A percentile compares a stretch with the other conserved stretches of the same genome.
These are phyloP conservation scores for Ceratocystis harringtonii DNA, from an alignment of 2,329 filamentous ascomycete genomes.

Conservation along the genomic window DNA sequence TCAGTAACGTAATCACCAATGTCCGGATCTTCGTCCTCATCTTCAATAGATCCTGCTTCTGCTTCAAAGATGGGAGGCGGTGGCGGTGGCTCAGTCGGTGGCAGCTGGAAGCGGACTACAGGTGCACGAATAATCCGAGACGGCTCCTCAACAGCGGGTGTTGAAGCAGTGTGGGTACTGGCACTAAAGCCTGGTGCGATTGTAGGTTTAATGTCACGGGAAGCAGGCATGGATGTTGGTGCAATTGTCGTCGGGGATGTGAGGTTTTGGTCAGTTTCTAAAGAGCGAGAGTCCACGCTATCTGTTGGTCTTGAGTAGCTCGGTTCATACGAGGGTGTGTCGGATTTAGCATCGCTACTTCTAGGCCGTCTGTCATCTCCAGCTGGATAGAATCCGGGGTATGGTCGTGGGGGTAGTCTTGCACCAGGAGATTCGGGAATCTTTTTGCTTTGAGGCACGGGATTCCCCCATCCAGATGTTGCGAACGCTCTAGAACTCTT, in stretches of 20 bases:
- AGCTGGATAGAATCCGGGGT: conserved; percentile 19
- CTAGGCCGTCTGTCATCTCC: conserved; percentile 34
- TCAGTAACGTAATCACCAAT: conserved; percentile 42
- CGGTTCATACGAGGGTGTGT: background rate
- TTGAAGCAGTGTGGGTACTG: background rate
- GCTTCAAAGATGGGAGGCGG: conserved; percentile 19
- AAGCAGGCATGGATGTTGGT: background rate
- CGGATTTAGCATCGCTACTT: conserved; percentile 39
- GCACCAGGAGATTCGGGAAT: conserved; percentile 38
- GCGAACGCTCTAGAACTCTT: conserved; percentile 4
- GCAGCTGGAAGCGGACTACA: conserved; percentile 28
- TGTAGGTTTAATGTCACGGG: conserved; percentile 1
- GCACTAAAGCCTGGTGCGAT: background rate
- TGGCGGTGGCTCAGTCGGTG: conserved; percentile 25
- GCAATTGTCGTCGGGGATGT: conserved; percentile 9
- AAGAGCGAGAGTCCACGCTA: background rate
- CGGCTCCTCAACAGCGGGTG: conserved; percentile 5
- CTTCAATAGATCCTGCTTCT: conserved; percentile 19
- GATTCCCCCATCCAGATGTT: conserved; percentile 35
- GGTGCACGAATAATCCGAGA: conserved; percentile 22
- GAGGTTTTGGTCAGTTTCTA: background rate
- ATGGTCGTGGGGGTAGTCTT: conserved; percentile 24
- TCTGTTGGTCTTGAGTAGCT: background rate
- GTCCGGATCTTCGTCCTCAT: conserved; percentile 39
- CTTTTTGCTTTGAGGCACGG: conserved; percentile 32